phyloP scores from a whole-genome alignment of 352 stramenopile species.

The Phytophthora constricta region DNA sequence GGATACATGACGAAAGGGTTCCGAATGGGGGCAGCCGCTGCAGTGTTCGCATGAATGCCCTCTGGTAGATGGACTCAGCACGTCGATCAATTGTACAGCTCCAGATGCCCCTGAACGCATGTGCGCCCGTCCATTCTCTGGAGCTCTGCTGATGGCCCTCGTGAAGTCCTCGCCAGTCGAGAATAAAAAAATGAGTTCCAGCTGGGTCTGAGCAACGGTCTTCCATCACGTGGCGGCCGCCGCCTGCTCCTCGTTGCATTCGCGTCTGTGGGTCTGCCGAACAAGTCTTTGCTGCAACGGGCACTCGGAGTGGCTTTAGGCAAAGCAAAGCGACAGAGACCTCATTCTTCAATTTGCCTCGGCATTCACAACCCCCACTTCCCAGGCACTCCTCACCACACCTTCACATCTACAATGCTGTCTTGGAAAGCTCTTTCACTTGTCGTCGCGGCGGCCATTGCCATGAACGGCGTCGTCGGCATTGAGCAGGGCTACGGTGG shows the following conservation, averaged over 20 bases:
- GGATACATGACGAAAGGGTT: no score
- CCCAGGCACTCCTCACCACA: background rate
- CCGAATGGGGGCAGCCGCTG: no score
- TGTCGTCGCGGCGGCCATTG: conserved; percentile 24
- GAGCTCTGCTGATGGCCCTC: conserved; percentile 1
- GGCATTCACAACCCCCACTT: conserved; percentile 8
- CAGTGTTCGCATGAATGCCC: no score
- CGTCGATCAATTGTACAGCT: conserved; percentile 5
- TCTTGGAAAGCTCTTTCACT: conserved; percentile 31
- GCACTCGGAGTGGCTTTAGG: background rate
- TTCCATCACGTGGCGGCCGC: conserved; percentile 9
- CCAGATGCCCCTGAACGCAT: background rate
- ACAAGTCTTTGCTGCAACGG: conserved; percentile 20
- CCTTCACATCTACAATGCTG: conserved; percentile 16
- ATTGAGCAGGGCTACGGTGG: conserved; percentile 34
- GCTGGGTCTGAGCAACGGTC: conserved; percentile 25
- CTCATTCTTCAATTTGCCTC: conserved; percentile 36
- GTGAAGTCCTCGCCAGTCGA: background rate
- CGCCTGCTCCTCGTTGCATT: conserved; percentile 4
- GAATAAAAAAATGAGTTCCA: conserved; percentile 19
- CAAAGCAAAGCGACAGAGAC: background rate
- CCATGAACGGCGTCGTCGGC: conserved; percentile 28
- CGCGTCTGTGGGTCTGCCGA: conserved; percentile 10
- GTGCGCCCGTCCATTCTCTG: conserved; percentile 14
- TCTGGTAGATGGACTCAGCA: conserved; percentile 7